Evolutionary conservation across 1,284 basidiomycete species (phyloP).

Genomic region (Boletus semigastroideus): DNA sequence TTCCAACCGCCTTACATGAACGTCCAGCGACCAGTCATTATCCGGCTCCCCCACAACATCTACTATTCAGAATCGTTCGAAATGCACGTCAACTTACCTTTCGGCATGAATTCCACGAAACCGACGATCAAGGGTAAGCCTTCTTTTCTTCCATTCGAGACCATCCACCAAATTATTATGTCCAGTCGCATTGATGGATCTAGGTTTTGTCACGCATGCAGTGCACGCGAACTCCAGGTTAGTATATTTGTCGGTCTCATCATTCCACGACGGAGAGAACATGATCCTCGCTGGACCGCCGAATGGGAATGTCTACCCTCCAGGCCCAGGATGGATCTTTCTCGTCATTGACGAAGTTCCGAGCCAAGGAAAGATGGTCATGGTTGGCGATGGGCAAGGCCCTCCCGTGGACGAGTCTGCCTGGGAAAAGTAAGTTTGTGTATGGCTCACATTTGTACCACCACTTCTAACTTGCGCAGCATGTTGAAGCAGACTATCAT

Average conservation of each 20-base stretch:
- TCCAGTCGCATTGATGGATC: conserved; percentile 74
- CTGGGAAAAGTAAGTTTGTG: conserved; percentile 50
- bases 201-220: conserved; percentile 78
- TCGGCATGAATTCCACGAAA: conserved; percentile 12
- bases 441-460: conserved; percentile 18
- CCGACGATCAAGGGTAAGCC: conserved; percentile 37
- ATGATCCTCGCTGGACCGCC: conserved; percentile 60
- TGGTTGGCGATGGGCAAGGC: conserved; percentile 65
- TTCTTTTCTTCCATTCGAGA: not conserved
- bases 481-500: conserved; percentile 45
- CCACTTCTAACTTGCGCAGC: conserved; percentile 25
- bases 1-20: conserved; percentile 70
- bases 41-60: conserved; percentile 40
- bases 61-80: conserved; percentile 45
- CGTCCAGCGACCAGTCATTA: conserved; percentile 52
- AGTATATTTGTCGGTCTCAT: conserved; percentile 55
- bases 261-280: conserved; percentile 36
- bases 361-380: conserved; percentile 61
- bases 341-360: conserved; percentile 70
- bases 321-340: conserved; percentile 80
- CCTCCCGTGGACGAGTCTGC: conserved; percentile 59
- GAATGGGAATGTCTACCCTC: conserved; percentile 65
- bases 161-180: conserved; percentile 8
- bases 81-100: conserved; percentile 42
- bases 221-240: conserved; percentile 77